These are phyloP conservation scores for Saussurea involucrata DNA, from an alignment of 129 eudicot genomes.

Conservation along the genomic window DNA sequence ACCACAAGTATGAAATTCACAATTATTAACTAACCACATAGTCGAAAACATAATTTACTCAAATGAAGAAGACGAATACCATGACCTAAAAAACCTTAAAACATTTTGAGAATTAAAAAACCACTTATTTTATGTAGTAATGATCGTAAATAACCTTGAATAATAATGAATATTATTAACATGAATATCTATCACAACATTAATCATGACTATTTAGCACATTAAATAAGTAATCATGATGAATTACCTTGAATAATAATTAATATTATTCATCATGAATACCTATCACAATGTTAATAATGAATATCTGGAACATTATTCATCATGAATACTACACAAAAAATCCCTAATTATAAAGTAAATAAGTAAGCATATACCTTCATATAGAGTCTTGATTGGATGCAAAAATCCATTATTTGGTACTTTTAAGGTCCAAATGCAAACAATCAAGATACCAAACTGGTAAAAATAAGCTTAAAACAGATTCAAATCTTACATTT, in stretches of 20 bases:
- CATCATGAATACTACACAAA: neutral
- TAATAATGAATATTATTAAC: too few relatives aligned
- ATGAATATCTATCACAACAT: too few relatives aligned
- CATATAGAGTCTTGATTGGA: neutral
- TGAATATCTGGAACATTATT: too few relatives aligned
- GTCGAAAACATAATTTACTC: neutral
- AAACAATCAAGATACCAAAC: slow-evolving; percentile 16
- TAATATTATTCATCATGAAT: too few relatives aligned
- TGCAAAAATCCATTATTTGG: slow-evolving; percentile 9
- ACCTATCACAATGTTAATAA: neutral
- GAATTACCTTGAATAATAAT: too few relatives aligned
- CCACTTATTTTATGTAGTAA: neutral
- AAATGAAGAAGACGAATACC: neutral
- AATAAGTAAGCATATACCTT: neutral
- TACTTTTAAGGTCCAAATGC: slow-evolving; percentile 17
- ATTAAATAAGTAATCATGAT: too few relatives aligned
- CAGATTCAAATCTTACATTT: slow-evolving; percentile 11
- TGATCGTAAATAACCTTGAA: neutral
- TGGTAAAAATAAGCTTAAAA: neutral
- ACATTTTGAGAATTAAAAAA: neutral
- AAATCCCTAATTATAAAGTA: neutral
- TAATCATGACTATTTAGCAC: too few relatives aligned
- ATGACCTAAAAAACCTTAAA: too few relatives aligned
- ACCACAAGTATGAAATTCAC: neutral
- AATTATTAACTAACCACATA: neutral